Evolutionary conservation across 371 early-diverging fungal species (phyloP), one percentile per base, ranked within the genome.

Genomic region (Rhizopus delemar): DNA sequence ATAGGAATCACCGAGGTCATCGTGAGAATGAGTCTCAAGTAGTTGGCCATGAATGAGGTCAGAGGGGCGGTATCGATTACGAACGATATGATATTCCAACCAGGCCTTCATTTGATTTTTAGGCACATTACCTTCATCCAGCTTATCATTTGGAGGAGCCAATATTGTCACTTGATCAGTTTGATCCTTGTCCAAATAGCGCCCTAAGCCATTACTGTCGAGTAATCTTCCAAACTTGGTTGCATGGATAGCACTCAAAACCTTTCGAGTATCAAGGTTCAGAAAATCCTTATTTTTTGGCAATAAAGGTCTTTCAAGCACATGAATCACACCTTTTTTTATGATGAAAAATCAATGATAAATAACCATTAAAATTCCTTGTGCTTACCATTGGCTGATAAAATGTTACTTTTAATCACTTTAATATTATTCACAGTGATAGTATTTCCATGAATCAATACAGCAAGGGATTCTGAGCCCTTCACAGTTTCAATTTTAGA

Each of bases 81-180:
- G 57, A 2, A 86, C 50, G 33, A 86, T 61, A 57, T 86, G 86
- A 59, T 86, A 86, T 9, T 65, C 60, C 0, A 86, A 63, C 69
- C 77, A 71, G 2, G 69, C 59, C 4, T 53, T 59, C 39, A 63
- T 41, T 35, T 59, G 52, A 16, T 57, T 65, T 4, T 53, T 45
- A 1, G 69, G 59, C 8, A 66, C 49, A 34, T 56, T 38, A 12
- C 59, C 60, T 6, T 49, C 51, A 5, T 69, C 55, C 11, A 77
- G 57, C 0, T 66, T 66, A 5, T 81, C 73, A 48, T 83, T 76
- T 3, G 68, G 69, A 15, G 84, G 82, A 8, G 78, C 84, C 48
- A 83, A 59, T 51, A 82, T 69, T 4, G 86, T 83, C 34, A 69
- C 72, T 22, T 60, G 64, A 53, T 43, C 51, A 55, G 53, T 61